Evolutionary conservation across 1,284 basidiomycete species (phyloP), one percentile per base, ranked within the genome.

Genomic region (Anthracocystis setariae): DNA sequence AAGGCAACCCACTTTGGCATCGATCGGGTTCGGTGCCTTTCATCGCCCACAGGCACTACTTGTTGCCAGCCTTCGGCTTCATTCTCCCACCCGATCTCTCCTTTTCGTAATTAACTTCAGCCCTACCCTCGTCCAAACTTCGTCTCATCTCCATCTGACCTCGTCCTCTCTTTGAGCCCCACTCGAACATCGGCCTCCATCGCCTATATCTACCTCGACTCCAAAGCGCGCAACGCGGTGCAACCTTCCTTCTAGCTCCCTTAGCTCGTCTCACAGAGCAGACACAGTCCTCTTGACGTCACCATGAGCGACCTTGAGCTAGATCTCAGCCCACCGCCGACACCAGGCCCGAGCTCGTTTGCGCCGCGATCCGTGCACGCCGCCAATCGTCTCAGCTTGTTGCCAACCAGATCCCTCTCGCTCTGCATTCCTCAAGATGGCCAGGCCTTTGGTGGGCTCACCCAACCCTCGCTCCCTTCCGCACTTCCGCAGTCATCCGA

Each of bases 271-370:
- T 35, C 21, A 23, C 12, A 7, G 8, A 35, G 33, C 10, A 23
- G 13, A 5, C 18, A 8, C 32, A 9, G 8, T 38, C 17, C 40
- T 18, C 20, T 32, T 15, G 17, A 12, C 27, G 3, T 42, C 47
- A 49, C 46, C 20, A 66, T 66, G 63, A 50, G 49, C 13, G 17
- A 35, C 9, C 9, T 32, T 25, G 18, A 57, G 9, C 33, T 40
- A 18, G 50, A 67, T 32, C 46, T 42, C 40, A 70, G 61, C 42
- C 68, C 68, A 32, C 69, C 69, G 9, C 64, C 63, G 5, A 66
- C 69, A 12, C 64, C 69, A 10, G 64, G 69, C 9, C 69, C 69
- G 1, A 72, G 63, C 58, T 61, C 68, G 18, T 66, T 71, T 40
- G 60, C 66, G 17, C 60, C 66, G 15, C 51, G 33, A 25, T 27